A percentile compares a stretch with the other conserved stretches of the same genome.
Conservation (phyloP, 208 protist genomes). For the Crithidia acanthocephali region DNA sequence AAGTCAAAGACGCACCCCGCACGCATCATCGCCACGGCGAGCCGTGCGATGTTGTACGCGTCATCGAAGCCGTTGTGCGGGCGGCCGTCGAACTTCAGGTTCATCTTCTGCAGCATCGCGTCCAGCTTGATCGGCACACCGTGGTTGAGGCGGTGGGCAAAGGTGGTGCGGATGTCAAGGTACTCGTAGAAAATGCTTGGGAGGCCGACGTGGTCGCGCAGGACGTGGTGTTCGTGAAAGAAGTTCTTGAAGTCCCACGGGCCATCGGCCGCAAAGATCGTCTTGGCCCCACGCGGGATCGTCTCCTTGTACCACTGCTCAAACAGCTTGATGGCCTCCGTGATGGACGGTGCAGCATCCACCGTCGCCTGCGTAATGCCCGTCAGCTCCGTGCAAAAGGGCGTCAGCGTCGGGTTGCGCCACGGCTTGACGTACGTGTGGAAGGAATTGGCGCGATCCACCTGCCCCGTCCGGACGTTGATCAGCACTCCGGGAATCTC, state of each 20-base stretch:
- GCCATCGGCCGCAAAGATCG: constrained; percentile 85
- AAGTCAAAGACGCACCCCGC: constrained; percentile 87
- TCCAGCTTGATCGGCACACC: constrained; percentile 75
- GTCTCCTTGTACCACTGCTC: constrained; percentile 80
- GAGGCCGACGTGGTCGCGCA: constrained; percentile 78
- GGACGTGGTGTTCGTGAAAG: constrained; percentile 75
- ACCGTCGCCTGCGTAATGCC: constrained; percentile 95
- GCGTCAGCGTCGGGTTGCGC: constrained; percentile 81
- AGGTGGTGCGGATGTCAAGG: constrained; percentile 89
- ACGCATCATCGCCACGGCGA: constrained; percentile 84
- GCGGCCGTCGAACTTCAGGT: constrained; percentile 81
- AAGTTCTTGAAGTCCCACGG: constrained; percentile 91
- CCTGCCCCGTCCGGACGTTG: constrained; percentile 70
- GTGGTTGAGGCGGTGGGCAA: constrained; percentile 72
- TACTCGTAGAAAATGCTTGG: constrained; percentile 91
- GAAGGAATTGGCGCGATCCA: constrained; percentile 79
- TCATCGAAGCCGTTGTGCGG: constrained; percentile 93
- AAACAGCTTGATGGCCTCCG: constrained; percentile 74
- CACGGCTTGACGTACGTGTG: constrained; percentile 92
- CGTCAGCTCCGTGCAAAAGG: constrained; percentile 95
- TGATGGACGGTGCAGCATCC: constrained; percentile 70
- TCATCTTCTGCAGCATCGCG: constrained; percentile 77
- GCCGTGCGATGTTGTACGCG: constrained; percentile 90
- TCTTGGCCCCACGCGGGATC: constrained; percentile 71
- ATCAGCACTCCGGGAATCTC: constrained; percentile 94